phyloP scores from a whole-genome alignment of 2,329 filamentous ascomycete species.

The Aspergillus brasiliensis region DNA sequence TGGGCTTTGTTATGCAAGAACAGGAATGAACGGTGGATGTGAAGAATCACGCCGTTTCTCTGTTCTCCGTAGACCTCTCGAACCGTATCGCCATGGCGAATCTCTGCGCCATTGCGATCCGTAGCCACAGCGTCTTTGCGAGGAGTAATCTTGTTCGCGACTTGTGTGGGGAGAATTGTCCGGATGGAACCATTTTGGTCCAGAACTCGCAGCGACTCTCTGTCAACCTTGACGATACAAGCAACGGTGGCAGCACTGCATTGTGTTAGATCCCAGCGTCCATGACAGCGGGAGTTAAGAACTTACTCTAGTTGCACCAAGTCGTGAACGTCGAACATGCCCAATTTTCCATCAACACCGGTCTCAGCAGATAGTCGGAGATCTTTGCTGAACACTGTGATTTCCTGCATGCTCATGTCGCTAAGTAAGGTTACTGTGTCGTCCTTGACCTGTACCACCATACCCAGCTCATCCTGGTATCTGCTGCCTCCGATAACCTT shows the following conservation, averaged over 20 bases:
- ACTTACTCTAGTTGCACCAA: slow-evolving; percentile 85
- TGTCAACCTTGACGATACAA: slow-evolving; percentile 91
- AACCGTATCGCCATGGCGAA: slow-evolving; percentile 86
- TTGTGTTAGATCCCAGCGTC: slow-evolving; percentile 29
- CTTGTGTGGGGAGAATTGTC: slow-evolving; percentile 84
- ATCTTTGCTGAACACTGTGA: slow-evolving; percentile 98
- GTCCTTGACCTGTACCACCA: slow-evolving; percentile 91
- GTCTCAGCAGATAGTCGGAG: slow-evolving; percentile 90
- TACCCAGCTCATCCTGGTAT: slow-evolving; percentile 92
- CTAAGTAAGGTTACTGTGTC: slow-evolving; percentile 91
- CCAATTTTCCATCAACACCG: slow-evolving; percentile 77
- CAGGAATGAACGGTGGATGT: slow-evolving; percentile 89
- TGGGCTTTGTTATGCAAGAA: slow-evolving; percentile 84
- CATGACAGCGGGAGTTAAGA: slow-evolving; percentile 11
- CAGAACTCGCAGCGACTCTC: slow-evolving; percentile 84
- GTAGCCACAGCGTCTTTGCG: slow-evolving; percentile 86
- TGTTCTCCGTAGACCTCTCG: slow-evolving; percentile 86
- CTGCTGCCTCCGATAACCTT: slow-evolving; percentile 97
- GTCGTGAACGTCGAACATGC: slow-evolving; percentile 89
- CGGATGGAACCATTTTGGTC: slow-evolving; percentile 86
- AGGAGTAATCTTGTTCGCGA: slow-evolving; percentile 82
- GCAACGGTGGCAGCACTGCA: slow-evolving; percentile 78
- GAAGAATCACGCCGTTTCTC: slow-evolving; percentile 83
- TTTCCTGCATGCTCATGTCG: slow-evolving; percentile 88
- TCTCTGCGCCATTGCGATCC: slow-evolving; percentile 90